Conservation (phyloP, 140 eudicot species). For the Stevia rebaudiana region DNA sequence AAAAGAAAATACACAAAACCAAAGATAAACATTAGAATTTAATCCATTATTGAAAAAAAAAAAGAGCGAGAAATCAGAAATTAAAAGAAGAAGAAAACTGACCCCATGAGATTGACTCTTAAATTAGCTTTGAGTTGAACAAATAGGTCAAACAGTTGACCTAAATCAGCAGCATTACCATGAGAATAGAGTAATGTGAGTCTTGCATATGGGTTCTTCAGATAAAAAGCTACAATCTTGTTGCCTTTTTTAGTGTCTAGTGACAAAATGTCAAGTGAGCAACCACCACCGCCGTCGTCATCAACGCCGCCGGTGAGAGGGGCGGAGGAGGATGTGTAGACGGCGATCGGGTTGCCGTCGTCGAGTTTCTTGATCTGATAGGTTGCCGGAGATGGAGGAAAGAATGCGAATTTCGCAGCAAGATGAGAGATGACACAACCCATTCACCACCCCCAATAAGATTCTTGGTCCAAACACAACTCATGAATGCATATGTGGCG, state of each 20-base stretch:
- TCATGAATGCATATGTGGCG: slow-evolving; percentile 39
- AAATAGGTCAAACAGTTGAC: slow-evolving; percentile 91
- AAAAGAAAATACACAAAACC: background rate
- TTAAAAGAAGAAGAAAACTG: slow-evolving; percentile 9
- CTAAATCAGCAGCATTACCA: slow-evolving; percentile 95
- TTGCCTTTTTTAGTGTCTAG: slow-evolving; percentile 71
- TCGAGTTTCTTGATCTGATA: slow-evolving; percentile 39
- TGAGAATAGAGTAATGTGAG: slow-evolving; percentile 66
- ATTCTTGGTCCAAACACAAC: slow-evolving; percentile 16
- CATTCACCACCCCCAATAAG: slow-evolving; percentile 36
- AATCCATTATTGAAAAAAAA: slow-evolving; percentile 1
- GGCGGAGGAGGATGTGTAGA: slow-evolving; percentile 32
- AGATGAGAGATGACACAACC: slow-evolving; percentile 51
- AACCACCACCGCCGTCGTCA: slow-evolving; percentile 25
- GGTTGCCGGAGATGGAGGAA: slow-evolving; percentile 62
- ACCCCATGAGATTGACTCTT: slow-evolving; percentile 94
- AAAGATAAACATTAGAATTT: background rate
- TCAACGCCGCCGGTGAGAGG: slow-evolving; percentile 29
- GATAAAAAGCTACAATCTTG: slow-evolving; percentile 66
- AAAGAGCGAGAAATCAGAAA: background rate
- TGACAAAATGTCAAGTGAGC: slow-evolving; percentile 61
- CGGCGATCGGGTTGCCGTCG: slow-evolving; percentile 37
- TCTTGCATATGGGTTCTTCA: slow-evolving; percentile 58
- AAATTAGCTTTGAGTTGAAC: slow-evolving; percentile 94
- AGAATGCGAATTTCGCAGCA: slow-evolving; percentile 52